These are phyloP conservation scores for Yamadazyma endophytica DNA, from an alignment of 805 yeast genomes.

Conservation along the genomic window DNA sequence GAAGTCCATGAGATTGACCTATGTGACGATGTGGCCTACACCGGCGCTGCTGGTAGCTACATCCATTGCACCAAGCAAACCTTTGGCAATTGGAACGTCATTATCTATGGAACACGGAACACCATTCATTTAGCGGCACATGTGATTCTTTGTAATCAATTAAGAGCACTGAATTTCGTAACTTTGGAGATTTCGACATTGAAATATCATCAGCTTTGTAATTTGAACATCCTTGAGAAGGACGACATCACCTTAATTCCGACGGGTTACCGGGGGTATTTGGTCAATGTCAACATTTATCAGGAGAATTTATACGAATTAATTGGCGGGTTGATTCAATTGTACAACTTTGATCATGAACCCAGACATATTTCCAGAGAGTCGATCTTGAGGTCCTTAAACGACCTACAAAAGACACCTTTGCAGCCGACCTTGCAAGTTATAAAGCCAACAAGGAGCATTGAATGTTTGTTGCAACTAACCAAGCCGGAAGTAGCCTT, in stretches of 20 bases:
- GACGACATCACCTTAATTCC: constrained; percentile 7
- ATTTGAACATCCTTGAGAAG: constrained; percentile 1
- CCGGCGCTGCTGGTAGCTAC: background rate
- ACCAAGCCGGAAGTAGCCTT: constrained; percentile 18
- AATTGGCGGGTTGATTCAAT: constrained; percentile 4
- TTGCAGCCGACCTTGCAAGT: too few relatives aligned
- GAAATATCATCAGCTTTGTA: constrained; percentile 1
- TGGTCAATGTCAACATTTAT: constrained; percentile 4
- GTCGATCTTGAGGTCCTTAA: too few relatives aligned
- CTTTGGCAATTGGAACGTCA: constrained; percentile 8
- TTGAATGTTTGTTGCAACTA: constrained; percentile 3
- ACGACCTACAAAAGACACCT: too few relatives aligned
- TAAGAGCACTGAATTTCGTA: constrained; percentile 3
- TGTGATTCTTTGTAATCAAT: constrained; percentile 4
- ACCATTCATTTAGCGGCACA: constrained; percentile 2
- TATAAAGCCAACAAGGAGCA: background rate
- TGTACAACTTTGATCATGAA: constrained; percentile 5
- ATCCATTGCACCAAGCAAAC: constrained; percentile 2
- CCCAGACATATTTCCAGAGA: background rate
- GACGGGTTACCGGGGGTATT: constrained; percentile 7
- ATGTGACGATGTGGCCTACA: background rate
- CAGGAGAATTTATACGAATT: constrained; percentile 5
- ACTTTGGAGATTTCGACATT: constrained; percentile 6
- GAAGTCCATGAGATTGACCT: background rate
- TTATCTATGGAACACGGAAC: constrained; percentile 2